Evolutionary conservation across 2,329 filamentous ascomycete species (phyloP).

Genomic region (Byssoonygena ceratinophila): DNA sequence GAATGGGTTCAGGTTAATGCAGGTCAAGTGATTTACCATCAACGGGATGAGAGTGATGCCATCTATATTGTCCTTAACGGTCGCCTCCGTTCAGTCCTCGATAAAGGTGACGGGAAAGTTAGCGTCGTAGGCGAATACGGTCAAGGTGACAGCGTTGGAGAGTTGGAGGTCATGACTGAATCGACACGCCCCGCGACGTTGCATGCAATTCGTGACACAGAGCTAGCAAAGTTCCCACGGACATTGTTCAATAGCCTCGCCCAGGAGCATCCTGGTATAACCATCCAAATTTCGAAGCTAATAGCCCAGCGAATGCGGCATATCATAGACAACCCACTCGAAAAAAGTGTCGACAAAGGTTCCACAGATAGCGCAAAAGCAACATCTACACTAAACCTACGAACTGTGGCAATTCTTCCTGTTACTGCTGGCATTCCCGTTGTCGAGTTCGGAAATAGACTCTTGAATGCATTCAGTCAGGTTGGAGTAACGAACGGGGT

Average conservation of each 20-base stretch:
- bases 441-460: slow-evolving; percentile 80
- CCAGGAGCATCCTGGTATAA: slow-evolving; percentile 93
- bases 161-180: slow-evolving; percentile 94
- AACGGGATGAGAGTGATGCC: slow-evolving; percentile 90
- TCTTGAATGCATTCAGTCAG: slow-evolving; percentile 79
- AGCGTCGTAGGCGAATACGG: slow-evolving; percentile 85
- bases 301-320: slow-evolving; percentile 91
- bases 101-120: slow-evolving; percentile 69
- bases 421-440: slow-evolving; percentile 87
- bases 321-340: slow-evolving; percentile 65
- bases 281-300: slow-evolving; percentile 97
- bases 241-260: slow-evolving; percentile 96
- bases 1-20: slow-evolving; percentile 98
- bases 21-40: slow-evolving; percentile 86
- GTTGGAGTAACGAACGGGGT: slow-evolving; percentile 84
- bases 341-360: slow-evolving; percentile 53
- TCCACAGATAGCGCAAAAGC: slow-evolving; percentile 42
- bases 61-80: slow-evolving; percentile 98
- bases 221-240: slow-evolving; percentile 89
- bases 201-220: slow-evolving; percentile 92
- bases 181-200: slow-evolving; percentile 80
- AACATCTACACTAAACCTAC: slow-evolving; percentile 80
- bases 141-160: slow-evolving; percentile 93
- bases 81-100: slow-evolving; percentile 71
- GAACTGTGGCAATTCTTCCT: slow-evolving; percentile 84